Base-by-base conservation (phyloP, 768 basidiomycete genomes). In the Russula foetens region DNA sequence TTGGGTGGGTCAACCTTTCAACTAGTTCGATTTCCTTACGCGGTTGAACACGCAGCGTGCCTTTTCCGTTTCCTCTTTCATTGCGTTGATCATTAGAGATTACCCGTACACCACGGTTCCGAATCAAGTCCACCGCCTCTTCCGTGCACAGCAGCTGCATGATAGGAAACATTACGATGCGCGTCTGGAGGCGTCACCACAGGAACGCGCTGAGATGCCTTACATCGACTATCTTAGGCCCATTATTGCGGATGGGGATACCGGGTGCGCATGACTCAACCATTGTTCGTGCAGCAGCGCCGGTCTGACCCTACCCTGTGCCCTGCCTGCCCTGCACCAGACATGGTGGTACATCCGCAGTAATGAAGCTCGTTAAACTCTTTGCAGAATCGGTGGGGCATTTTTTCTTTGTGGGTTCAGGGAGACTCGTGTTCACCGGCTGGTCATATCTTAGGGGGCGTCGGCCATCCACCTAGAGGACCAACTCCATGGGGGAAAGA, bases 41-140 rank as follows among this genome's bases (percentile, higher is more conserved):
- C 26, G n/a, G 28, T 19, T 11, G 19, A 53, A 17, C 26, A 53
- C 45, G n/a, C n/a, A n/a, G n/a, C n/a, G n/a, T n/a, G n/a, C n/a
- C n/a, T n/a, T n/a, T n/a, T n/a, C n/a, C n/a, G n/a, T n/a, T n/a
- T n/a, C n/a, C n/a, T n/a, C 15, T 1, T 49, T 31, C 9, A n/a
- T 33, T 9, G 5, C 39, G 15, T 24, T 38, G 23, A 31, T 24
- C 19, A 21, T n/a, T 61, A 93, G 87, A 38, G 95, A 98, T 72
- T 96, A 97, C 71, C 92, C 94, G 1, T 97, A 97, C 72, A 94
- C 92, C 11, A 96, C 93, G 1, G 92, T 98, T 17, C 94, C 95
- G 24, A 96, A 97, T 70, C 93, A 96, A 71, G 94, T 97, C 0
- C 90, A 96, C 58, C 81, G 92, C 50, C 79, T 97, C 53, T 90